Percentiles rank a stretch among this genome's conserved stretches.
phyloP scores from a whole-genome alignment of 2,329 filamentous ascomycete species.

The Calonectria pseudoturangicola region DNA sequence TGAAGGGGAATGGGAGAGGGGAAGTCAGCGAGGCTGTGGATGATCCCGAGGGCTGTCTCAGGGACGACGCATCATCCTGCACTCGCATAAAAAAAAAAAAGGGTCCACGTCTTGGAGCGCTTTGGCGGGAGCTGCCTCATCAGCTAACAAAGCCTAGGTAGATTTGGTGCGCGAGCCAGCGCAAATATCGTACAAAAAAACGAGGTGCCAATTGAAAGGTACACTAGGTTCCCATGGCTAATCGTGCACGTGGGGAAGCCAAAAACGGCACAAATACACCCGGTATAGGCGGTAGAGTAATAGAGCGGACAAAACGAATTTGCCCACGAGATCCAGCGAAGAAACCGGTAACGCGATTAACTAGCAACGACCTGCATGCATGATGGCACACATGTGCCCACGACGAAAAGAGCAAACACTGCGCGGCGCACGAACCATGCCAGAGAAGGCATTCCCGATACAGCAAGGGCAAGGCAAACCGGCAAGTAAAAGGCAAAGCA shows the following conservation, averaged over 20 bases:
- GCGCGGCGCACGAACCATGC: conserved; percentile 30
- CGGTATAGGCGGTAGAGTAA: neutral
- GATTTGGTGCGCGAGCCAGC: conserved; percentile 2
- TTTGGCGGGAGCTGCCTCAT: conserved; percentile 36
- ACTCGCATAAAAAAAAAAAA: conserved; percentile 43
- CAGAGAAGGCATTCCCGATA: neutral
- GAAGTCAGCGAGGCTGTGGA: conserved; percentile 36
- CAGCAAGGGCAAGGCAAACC: conserved; percentile 16
- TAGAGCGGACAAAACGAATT: neutral
- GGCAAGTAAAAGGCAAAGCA: neutral
- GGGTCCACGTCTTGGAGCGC: conserved; percentile 34
- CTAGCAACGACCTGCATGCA: neutral
- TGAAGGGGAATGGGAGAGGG: conserved; percentile 44
- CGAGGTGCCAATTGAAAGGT: conserved; percentile 15
- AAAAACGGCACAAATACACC: neutral
- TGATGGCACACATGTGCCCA: conserved; percentile 27
- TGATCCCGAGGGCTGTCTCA: conserved; percentile 38
- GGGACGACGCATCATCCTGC: conserved; percentile 44
- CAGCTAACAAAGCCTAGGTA: conserved; percentile 2
- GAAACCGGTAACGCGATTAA: too few relatives aligned
- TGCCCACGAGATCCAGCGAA: conserved; percentile 4
- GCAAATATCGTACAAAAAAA: neutral
- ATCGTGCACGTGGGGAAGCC: conserved; percentile 2
- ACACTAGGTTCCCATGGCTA: neutral
- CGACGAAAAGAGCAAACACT: conserved; percentile 39